Conservation (phyloP, 2,329 filamentous ascomycete genomes). For the Talaromyces sp. region DNA sequence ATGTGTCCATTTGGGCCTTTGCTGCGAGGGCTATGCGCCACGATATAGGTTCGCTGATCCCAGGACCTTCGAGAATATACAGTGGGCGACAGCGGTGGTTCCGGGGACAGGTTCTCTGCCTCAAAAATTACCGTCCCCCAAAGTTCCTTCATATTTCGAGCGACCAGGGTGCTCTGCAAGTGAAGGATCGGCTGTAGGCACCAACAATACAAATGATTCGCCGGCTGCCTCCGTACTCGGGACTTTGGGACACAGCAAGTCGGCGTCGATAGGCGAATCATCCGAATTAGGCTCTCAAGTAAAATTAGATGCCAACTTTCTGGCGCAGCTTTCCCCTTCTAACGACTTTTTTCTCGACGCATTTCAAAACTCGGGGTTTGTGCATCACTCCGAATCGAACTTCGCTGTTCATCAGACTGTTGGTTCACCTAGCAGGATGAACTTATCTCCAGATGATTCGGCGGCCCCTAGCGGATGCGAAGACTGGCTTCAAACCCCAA, state of each 20-base stretch:
- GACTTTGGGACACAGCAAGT: background rate
- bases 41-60: slow-evolving; percentile 5
- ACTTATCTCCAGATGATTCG: background rate
- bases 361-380: background rate
- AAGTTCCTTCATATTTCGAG: no score
- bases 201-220: background rate
- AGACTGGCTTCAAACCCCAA: background rate
- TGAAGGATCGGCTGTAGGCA: background rate
- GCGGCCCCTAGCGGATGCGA: background rate
- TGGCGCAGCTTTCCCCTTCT: background rate
- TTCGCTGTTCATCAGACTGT: background rate
- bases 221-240: background rate
- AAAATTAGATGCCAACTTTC: background rate
- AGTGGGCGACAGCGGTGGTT: background rate
- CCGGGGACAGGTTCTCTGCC: background rate
- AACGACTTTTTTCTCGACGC: background rate
- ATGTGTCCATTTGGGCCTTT: slow-evolving; percentile 3
- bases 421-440: background rate
- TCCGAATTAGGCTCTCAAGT: background rate
- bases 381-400: background rate
- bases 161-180: background rate
- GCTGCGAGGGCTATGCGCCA: slow-evolving; percentile 5
- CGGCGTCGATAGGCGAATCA: background rate
- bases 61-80: background rate
- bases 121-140: background rate